Percentiles rank a stretch among this genome's conserved stretches.
Conservation (phyloP, 352 stramenopile genomes). For the Globisporangium cederbergense region DNA sequence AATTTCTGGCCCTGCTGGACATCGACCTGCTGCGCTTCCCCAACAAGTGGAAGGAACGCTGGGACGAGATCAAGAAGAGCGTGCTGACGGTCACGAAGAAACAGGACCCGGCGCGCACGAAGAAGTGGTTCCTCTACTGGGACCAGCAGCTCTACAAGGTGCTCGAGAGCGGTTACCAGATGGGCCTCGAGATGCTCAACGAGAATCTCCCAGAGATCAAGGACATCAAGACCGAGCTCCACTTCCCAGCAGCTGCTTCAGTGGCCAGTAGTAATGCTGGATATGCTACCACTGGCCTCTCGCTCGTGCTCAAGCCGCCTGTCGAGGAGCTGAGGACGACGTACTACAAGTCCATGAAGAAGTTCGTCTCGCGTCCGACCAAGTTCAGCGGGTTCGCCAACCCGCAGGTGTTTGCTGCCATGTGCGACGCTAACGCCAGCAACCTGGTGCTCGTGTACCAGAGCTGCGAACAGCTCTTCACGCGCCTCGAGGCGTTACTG, state of each 20-base stretch:
- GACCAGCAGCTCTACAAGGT: conserved; percentile 96
- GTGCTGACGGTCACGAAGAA: conserved; percentile 70
- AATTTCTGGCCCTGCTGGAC: conserved; percentile 84
- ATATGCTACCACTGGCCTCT: conserved; percentile 11
- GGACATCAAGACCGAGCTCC: conserved; percentile 73
- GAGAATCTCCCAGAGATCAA: conserved; percentile 91
- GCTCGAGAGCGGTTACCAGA: conserved; percentile 91
- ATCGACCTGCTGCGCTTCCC: conserved; percentile 87
- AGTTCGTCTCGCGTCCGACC: conserved; percentile 90
- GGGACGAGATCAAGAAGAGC: conserved; percentile 76
- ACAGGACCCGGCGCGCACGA: conserved; percentile 78
- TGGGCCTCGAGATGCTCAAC: conserved; percentile 94
- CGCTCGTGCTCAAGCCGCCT: conserved; percentile 86
- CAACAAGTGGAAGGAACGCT: conserved; percentile 85
- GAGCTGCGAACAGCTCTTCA: conserved; percentile 91
- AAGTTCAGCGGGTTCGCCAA: conserved; percentile 90
- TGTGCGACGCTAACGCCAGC: conserved; percentile 86
- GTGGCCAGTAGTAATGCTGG: background rate
- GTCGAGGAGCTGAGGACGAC: conserved; percentile 91
- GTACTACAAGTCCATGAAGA: conserved; percentile 95
- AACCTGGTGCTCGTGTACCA: conserved; percentile 89
- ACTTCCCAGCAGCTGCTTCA: conserved; percentile 34
- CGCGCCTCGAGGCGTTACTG: conserved; percentile 62
- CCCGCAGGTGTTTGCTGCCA: conserved; percentile 78
- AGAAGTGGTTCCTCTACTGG: conserved; percentile 92